A percentile compares a stretch with the other conserved stretches of the same genome.
These are phyloP conservation scores for Nicotiana attenuata DNA, from an alignment of 257 asterid genomes.

Conservation along the genomic window DNA sequence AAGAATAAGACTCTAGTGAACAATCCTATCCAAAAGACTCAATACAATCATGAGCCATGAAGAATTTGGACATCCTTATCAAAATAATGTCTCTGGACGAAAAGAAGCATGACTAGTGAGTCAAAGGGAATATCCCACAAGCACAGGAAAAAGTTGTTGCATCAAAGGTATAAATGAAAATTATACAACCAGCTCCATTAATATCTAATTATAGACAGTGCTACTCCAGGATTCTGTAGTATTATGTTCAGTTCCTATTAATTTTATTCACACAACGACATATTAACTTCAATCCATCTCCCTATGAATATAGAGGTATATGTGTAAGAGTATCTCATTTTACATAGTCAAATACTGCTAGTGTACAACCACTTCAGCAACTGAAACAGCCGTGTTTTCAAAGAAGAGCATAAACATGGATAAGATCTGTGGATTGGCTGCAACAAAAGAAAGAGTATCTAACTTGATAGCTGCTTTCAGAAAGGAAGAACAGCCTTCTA, in stretches of 20 bases:
- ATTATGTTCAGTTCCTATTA: background rate
- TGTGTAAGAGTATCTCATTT: background rate
- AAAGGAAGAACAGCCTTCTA: slow-evolving; percentile 84
- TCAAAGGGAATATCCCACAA: background rate
- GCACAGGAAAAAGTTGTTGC: background rate
- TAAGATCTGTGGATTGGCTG: background rate
- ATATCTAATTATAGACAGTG: background rate
- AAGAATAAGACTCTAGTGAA: background rate
- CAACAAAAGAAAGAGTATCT: slow-evolving; percentile 21
- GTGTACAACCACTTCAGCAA: background rate
- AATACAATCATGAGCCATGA: background rate
- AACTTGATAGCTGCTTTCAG: slow-evolving; percentile 81
- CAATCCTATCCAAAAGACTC: background rate
- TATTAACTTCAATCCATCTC: background rate
- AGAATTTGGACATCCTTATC: background rate
- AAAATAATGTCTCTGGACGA: background rate
- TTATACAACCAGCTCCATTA: background rate
- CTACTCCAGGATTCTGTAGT: background rate
- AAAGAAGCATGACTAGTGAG: background rate
- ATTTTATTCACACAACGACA: background rate
- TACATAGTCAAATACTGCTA: background rate
- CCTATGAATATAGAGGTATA: background rate
- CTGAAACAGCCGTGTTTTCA: background rate
- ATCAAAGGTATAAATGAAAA: background rate
- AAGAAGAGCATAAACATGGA: background rate